phyloP scores from a whole-genome alignment of 441 rosid species.

The Kokia cookei region DNA sequence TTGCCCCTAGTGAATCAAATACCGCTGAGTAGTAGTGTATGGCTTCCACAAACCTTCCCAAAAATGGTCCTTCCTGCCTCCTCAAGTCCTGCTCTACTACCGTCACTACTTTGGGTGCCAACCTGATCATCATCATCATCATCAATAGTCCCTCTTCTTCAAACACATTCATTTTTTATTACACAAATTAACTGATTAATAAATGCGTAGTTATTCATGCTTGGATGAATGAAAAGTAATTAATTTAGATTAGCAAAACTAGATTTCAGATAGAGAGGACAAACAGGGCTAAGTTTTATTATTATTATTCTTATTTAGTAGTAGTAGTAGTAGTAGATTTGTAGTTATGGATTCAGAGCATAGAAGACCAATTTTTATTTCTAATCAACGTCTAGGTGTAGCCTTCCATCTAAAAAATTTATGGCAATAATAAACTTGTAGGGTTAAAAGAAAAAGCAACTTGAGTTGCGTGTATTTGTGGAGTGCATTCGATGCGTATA shows the following conservation, averaged over 20 bases:
- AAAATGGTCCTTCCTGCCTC: conserved; percentile 84
- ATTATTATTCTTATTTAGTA: too few relatives aligned
- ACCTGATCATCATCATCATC: conserved; percentile 26
- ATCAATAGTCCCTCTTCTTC: too few relatives aligned
- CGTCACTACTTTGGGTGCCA: conserved; percentile 92
- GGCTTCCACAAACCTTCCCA: conserved; percentile 94
- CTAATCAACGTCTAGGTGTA: background rate
- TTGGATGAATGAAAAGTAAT: too few relatives aligned
- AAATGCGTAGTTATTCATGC: too few relatives aligned
- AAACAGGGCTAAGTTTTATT: background rate
- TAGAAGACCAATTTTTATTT: background rate
- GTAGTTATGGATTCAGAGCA: background rate
- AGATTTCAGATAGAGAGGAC: background rate
- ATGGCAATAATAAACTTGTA: background rate
- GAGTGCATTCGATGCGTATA: too few relatives aligned
- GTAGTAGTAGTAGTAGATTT: background rate
- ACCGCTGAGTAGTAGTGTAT: conserved; percentile 95
- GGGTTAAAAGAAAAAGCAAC: background rate
- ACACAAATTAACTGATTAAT: too few relatives aligned
- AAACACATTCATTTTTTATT: too few relatives aligned
- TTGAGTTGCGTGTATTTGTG: background rate
- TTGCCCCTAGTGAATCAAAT: conserved; percentile 86
- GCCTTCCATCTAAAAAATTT: background rate
- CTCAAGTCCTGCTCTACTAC: conserved; percentile 95
- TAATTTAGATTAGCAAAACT: background rate